Percentiles rank a stretch among this genome's conserved stretches.
Conservation (phyloP, 106 monocot species). For the Dendrobium chrysotoxum region DNA sequence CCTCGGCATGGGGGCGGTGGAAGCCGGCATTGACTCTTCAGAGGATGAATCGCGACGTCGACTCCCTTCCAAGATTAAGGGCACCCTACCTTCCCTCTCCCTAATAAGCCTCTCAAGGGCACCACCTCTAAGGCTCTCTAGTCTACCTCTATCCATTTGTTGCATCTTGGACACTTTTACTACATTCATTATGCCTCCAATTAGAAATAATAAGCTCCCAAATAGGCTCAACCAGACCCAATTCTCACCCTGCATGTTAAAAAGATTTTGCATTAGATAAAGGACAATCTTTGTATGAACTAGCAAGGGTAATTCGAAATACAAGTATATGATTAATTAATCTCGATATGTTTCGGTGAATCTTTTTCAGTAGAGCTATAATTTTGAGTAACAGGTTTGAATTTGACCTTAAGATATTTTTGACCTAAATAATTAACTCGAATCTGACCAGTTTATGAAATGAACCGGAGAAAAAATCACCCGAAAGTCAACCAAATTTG, state of each 20-base stretch:
- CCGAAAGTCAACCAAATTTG: too few species aligned
- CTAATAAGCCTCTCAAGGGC: slow-evolving; percentile 49
- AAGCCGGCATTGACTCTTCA: not conserved
- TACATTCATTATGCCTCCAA: slow-evolving; percentile 59
- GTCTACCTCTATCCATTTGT: slow-evolving; percentile 47
- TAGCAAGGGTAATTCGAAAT: too few species aligned
- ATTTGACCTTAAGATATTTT: too few species aligned
- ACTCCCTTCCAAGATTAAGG: slow-evolving; percentile 40
- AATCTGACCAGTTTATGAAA: too few species aligned
- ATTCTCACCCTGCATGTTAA: slow-evolving; percentile 36
- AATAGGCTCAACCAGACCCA: slow-evolving; percentile 56
- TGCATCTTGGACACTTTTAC: slow-evolving; percentile 88
- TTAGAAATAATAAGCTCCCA: slow-evolving; percentile 62
- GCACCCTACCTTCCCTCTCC: slow-evolving; percentile 53
- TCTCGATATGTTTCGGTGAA: too few species aligned
- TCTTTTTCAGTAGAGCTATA: too few species aligned
- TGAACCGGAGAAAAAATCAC: too few species aligned
- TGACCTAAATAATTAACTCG: too few species aligned
- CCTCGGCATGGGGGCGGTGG: not conserved
- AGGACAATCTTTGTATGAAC: too few species aligned
- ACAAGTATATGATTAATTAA: too few species aligned
- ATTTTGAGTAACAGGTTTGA: too few species aligned
- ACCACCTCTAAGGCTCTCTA: slow-evolving; percentile 80
- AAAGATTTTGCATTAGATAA: not conserved
- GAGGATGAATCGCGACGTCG: not conserved